Conservation (phyloP, 371 early-diverging fungal species). For the Lichtheimia ramosa region DNA sequence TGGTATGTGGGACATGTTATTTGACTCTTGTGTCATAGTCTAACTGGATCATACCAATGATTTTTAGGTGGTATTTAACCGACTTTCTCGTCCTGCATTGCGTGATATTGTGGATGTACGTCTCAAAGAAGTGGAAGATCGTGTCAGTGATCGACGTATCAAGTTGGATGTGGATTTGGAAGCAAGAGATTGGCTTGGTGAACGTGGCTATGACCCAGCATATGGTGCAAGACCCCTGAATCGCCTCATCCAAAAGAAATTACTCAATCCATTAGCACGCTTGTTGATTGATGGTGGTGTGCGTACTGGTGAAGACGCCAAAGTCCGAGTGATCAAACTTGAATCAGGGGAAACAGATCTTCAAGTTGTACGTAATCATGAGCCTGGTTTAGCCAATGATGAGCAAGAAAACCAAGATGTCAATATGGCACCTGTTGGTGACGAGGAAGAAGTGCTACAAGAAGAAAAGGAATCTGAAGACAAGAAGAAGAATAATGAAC, state of each 20-base stretch:
- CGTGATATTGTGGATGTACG: conserved; percentile 81
- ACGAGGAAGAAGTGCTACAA: conserved; percentile 29
- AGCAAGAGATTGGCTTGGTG: conserved; percentile 78
- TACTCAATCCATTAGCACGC: conserved; percentile 81
- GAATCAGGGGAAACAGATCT: conserved; percentile 37
- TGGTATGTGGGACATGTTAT: conserved; percentile 29
- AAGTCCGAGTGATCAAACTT: conserved; percentile 30
- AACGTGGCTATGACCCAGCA: conserved; percentile 80
- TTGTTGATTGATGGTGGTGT: conserved; percentile 78
- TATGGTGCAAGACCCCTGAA: conserved; percentile 88
- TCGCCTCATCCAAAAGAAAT: conserved; percentile 78
- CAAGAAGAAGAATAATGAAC: conserved; percentile 12
- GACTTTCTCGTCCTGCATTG: conserved; percentile 60
- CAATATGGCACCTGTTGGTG: conserved; percentile 46
- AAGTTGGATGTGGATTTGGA: conserved; percentile 64
- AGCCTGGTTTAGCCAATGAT: conserved; percentile 22
- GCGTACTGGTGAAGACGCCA: conserved; percentile 64
- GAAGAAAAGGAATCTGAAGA: conserved; percentile 20
- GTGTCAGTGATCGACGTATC: conserved; percentile 77
- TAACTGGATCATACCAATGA: too few species aligned
- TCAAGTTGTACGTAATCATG: conserved; percentile 40
- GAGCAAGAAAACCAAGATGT: conserved; percentile 23
- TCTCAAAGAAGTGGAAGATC: conserved; percentile 71
- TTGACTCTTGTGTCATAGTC: background rate
- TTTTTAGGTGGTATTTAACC: conserved; percentile 62